phyloP scores from a whole-genome alignment of 495 filamentous ascomycete genomes.

The Neurospora sp. region DNA sequence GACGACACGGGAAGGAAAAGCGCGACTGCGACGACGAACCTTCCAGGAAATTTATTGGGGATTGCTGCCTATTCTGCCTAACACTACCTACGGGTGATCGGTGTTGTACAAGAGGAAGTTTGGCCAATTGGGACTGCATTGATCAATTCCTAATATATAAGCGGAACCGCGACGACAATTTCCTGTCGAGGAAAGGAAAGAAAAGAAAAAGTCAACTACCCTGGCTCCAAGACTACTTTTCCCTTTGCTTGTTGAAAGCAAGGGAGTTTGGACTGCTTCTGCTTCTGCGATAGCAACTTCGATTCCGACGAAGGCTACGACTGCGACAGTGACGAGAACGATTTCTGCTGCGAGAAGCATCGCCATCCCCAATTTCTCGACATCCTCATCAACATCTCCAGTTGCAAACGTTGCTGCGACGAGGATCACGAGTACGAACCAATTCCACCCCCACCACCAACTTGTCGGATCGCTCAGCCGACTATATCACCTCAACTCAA shows the following conservation, averaged over 20 bases:
- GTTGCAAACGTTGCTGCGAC: neutral
- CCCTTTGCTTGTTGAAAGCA: neutral
- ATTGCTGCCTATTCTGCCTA: no score
- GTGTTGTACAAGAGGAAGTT: no score
- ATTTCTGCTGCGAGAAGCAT: neutral
- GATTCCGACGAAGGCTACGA: neutral
- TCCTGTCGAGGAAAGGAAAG: neutral
- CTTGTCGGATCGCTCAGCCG: neutral
- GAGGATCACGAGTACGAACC: neutral
- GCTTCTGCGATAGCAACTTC: neutral
- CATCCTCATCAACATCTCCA: neutral
- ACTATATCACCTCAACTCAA: neutral
- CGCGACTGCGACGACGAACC: neutral
- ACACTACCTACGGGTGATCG: no score
- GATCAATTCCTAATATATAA: neutral
- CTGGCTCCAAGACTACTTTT: conserved; percentile 5
- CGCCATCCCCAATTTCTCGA: neutral
- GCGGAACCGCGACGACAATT: neutral
- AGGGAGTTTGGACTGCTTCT: neutral
- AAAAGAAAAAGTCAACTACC: neutral
- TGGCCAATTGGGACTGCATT: no score
- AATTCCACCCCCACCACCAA: neutral
- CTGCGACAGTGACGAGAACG: neutral
- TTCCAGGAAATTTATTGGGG: no score
- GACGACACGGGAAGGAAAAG: neutral